Conservation (phyloP, 2,329 filamentous ascomycete genomes). For the Colletotrichum magnum region DNA sequence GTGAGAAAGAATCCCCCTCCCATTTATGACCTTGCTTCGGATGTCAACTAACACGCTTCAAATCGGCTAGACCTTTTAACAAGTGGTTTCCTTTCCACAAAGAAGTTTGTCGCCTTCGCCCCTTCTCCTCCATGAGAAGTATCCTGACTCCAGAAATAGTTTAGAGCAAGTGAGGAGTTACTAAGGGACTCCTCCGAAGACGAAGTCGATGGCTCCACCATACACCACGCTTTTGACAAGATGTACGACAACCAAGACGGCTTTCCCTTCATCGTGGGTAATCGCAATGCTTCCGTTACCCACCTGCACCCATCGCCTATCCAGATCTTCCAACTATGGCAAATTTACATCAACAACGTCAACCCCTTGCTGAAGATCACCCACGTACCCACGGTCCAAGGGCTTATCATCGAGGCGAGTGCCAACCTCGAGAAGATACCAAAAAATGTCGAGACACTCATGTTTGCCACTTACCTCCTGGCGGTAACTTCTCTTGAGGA, state of each 20-base stretch:
- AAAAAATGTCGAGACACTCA: slow-evolving; percentile 73
- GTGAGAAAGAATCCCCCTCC: slow-evolving; percentile 41
- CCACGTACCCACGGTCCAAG: slow-evolving; percentile 76
- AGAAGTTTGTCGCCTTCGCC: slow-evolving; percentile 56
- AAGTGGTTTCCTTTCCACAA: slow-evolving; percentile 68
- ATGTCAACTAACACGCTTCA: slow-evolving; percentile 20
- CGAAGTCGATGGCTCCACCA: slow-evolving; percentile 67
- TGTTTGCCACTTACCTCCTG: slow-evolving; percentile 76
- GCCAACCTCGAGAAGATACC: slow-evolving; percentile 68
- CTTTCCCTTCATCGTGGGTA: slow-evolving; percentile 70
- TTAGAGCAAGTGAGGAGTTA: slow-evolving; percentile 63
- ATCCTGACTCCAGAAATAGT: slow-evolving; percentile 53
- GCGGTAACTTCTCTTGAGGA: slow-evolving; percentile 72
- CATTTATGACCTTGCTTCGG: background rate
- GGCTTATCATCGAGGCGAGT: slow-evolving; percentile 74
- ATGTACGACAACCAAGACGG: slow-evolving; percentile 71
- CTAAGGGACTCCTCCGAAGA: slow-evolving; percentile 70
- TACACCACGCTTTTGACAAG: slow-evolving; percentile 71
- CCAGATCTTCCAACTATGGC: slow-evolving; percentile 77
- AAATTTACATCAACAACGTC: slow-evolving; percentile 78
- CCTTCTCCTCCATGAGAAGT: background rate
- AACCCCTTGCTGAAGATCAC: slow-evolving; percentile 78
- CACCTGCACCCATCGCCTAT: slow-evolving; percentile 67
- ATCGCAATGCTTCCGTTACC: slow-evolving; percentile 58
- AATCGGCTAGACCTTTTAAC: slow-evolving; percentile 45